phyloP scores from a whole-genome alignment of 257 asterid genomes.

The Fraxinus americana region DNA sequence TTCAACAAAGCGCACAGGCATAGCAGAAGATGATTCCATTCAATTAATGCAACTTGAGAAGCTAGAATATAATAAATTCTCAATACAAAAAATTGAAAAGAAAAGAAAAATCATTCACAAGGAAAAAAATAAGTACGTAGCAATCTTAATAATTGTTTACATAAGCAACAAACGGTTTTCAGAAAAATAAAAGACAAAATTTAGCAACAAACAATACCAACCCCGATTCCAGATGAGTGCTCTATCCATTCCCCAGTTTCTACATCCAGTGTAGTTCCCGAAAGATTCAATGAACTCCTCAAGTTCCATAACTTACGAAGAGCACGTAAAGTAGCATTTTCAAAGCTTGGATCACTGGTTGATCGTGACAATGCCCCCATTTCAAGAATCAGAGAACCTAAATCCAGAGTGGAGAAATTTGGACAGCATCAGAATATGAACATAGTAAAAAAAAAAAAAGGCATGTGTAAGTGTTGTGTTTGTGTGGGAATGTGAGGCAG shows the following conservation, averaged over 20 bases:
- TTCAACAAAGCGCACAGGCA: not conserved
- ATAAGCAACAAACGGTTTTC: conserved; percentile 12
- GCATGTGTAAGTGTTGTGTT: not conserved
- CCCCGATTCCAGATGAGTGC: conserved; percentile 94
- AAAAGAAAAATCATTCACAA: conserved; percentile 4
- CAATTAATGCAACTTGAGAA: conserved; percentile 2
- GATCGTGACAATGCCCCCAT: conserved; percentile 94
- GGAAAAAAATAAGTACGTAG: not conserved
- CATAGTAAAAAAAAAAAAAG: conserved; percentile 15
- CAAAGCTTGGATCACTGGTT: conserved; percentile 92
- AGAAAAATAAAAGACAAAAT: not conserved
- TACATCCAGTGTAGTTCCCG: conserved; percentile 93
- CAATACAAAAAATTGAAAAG: not conserved
- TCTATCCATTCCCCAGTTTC: conserved; percentile 91
- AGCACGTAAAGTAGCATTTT: conserved; percentile 84
- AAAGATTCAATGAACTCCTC: conserved; percentile 93
- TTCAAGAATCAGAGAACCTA: conserved; percentile 97
- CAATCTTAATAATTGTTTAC: not conserved
- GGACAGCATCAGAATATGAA: conserved; percentile 21
- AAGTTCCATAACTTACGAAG: conserved; percentile 94
- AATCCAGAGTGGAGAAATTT: conserved; percentile 21
- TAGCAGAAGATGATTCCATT: not conserved
- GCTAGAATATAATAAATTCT: conserved; percentile 9
- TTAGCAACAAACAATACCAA: conserved; percentile 54
- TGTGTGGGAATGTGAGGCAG: conserved; percentile 19